These are phyloP conservation scores for Liquidambar formosana DNA, from an alignment of 164 flowering plant genomes.

Conservation along the genomic window DNA sequence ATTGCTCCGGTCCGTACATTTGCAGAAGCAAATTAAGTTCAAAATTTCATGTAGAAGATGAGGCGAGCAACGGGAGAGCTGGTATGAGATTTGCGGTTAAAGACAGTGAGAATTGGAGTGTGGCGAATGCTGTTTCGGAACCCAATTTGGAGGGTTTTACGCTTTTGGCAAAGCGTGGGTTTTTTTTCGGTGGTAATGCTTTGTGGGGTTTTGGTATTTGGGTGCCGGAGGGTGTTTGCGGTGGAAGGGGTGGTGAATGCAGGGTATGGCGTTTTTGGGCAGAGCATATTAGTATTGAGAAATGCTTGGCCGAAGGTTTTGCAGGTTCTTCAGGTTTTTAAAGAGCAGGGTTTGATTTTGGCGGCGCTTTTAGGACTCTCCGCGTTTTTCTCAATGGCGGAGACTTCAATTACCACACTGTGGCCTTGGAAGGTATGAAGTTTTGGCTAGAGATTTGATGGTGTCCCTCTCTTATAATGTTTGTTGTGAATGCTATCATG, in stretches of 20 bases:
- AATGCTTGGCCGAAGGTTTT: conserved; percentile 70
- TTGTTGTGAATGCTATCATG: background rate
- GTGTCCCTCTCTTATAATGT: background rate
- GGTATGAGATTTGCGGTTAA: conserved; percentile 4
- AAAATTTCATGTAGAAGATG: background rate
- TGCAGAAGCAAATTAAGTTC: conserved; percentile 1
- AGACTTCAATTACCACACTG: conserved; percentile 93
- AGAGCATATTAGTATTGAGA: conserved; percentile 41
- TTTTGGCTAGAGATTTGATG: background rate
- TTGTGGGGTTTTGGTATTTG: conserved; percentile 55
- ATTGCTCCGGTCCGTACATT: conserved; percentile 8
- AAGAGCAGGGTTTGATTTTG: conserved; percentile 83
- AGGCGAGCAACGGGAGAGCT: conserved; percentile 7
- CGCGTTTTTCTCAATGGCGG: conserved; percentile 98
- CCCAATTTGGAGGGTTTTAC: conserved; percentile 24
- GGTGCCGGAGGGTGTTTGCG: conserved; percentile 62
- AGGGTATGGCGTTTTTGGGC: conserved; percentile 54
- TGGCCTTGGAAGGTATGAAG: conserved; percentile 99
- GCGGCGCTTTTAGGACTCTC: conserved; percentile 80
- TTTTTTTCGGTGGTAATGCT: conserved; percentile 56
- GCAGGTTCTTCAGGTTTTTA: conserved; percentile 66
- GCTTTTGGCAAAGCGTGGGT: conserved; percentile 39
- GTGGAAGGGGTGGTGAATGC: conserved; percentile 55
- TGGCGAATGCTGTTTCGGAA: conserved; percentile 13
- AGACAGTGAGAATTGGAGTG: conserved; percentile 6